Percentiles rank a stretch among this genome's conserved stretches.
These are phyloP conservation scores for Cardamine occulta DNA, from an alignment of 345 rosid genomes.

Conservation along the genomic window DNA sequence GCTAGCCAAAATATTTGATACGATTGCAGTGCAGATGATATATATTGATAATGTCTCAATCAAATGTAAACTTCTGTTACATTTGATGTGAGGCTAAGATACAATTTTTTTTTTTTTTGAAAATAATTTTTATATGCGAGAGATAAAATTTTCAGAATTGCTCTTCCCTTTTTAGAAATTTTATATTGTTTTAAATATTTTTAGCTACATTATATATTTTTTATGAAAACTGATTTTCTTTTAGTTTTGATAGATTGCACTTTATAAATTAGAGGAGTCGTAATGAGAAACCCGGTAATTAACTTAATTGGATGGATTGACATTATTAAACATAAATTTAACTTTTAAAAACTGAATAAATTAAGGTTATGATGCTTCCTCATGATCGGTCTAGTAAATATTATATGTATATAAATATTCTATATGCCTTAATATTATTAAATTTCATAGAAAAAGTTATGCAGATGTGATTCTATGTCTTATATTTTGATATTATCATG, in stretches of 20 bases:
- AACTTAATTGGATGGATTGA: neutral
- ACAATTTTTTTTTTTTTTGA: neutral
- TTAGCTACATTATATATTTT: neutral
- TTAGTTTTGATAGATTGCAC: neutral
- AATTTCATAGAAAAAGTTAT: constrained; percentile 5
- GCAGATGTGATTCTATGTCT: constrained; percentile 37
- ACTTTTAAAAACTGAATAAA: neutral
- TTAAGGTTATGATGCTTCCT: constrained; percentile 15
- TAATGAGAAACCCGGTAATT: neutral
- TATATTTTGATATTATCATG: constrained; percentile 30
- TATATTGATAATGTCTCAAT: constrained; percentile 32
- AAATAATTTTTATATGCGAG: constrained; percentile 15
- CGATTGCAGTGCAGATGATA: constrained; percentile 39
- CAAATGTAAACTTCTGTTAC: constrained; percentile 33
- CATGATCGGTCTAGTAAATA: constrained; percentile 16
- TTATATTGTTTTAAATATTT: neutral
- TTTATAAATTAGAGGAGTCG: neutral
- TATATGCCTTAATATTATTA: constrained; percentile 19
- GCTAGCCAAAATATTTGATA: constrained; percentile 21
- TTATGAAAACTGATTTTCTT: neutral
- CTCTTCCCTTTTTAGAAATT: neutral
- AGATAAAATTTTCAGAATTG: neutral
- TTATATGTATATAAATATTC: constrained; percentile 22
- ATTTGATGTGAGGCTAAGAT: constrained; percentile 38
- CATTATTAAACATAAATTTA: neutral